These are phyloP conservation scores for Borovskyia barvae DNA, from an alignment of 208 protist genomes.

Conservation along the genomic window DNA sequence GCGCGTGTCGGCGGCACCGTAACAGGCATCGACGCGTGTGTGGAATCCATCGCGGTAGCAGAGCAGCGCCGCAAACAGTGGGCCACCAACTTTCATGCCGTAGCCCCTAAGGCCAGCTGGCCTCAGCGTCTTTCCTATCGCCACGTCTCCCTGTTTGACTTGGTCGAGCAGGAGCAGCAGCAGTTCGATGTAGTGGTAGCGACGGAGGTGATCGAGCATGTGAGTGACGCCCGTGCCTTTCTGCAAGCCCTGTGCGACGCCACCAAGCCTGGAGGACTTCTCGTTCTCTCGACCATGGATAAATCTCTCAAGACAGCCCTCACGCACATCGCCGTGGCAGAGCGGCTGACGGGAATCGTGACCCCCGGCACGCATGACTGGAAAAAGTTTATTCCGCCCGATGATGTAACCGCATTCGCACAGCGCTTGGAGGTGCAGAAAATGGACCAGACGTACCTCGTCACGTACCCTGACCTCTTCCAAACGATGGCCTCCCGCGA, in stretches of 20 bases:
- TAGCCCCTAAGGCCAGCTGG: slow-evolving; percentile 14
- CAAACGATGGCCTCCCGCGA: slow-evolving; percentile 52
- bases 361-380: slow-evolving; percentile 90
- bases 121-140: slow-evolving; percentile 21
- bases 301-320: slow-evolving; percentile 77
- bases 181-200: slow-evolving; percentile 84
- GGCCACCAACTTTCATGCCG: neutral
- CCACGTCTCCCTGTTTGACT: slow-evolving; percentile 49
- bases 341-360: slow-evolving; percentile 84
- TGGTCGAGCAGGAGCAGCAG: slow-evolving; percentile 23
- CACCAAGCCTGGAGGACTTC: slow-evolving; percentile 81
- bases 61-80: slow-evolving; percentile 19
- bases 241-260: slow-evolving; percentile 71
- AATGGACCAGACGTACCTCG: slow-evolving; percentile 68
- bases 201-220: slow-evolving; percentile 94
- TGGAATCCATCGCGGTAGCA: slow-evolving; percentile 81
- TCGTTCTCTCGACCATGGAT: slow-evolving; percentile 94
- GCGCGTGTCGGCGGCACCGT: slow-evolving; percentile 86
- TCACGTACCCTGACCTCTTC: slow-evolving; percentile 63
- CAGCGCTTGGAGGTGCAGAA: slow-evolving; percentile 48
- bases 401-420: slow-evolving; percentile 62
- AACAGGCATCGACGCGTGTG: slow-evolving; percentile 88
- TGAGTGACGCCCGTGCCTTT: slow-evolving; percentile 83
- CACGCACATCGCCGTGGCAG: slow-evolving; percentile 77
- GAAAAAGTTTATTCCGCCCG: slow-evolving; percentile 86